phyloP scores from a whole-genome alignment of 129 eudicot genomes.

The Deinandra increscens region DNA sequence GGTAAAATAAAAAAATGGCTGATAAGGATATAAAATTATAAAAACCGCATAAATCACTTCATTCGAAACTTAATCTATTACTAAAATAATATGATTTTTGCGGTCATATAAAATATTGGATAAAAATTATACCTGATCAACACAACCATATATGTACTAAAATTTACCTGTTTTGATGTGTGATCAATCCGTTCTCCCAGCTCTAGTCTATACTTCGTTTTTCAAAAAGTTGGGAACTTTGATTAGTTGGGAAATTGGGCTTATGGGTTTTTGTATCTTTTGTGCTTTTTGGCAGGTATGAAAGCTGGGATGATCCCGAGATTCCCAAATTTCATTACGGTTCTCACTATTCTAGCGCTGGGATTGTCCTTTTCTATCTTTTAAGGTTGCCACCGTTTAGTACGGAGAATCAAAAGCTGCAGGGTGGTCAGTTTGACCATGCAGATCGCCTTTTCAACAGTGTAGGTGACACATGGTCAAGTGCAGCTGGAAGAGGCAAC shows the following conservation, averaged over 20 bases:
- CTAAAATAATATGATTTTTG: neutral
- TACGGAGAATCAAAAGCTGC: constrained; percentile 85
- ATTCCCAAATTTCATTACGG: constrained; percentile 97
- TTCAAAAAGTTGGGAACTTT: neutral
- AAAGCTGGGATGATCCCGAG: constrained; percentile 99
- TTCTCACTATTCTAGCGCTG: constrained; percentile 99
- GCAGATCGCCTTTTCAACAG: constrained; percentile 98
- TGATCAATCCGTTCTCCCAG: neutral
- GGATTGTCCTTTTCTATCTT: constrained; percentile 96
- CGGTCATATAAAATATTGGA: neutral
- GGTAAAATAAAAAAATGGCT: neutral
- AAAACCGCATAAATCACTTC: neutral
- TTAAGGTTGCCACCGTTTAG: constrained; percentile 95
- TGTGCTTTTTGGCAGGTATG: constrained; percentile 50
- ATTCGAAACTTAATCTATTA: neutral
- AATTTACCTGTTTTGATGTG: neutral
- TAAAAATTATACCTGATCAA: neutral
- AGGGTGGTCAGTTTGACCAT: constrained; percentile 99
- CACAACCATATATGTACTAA: neutral
- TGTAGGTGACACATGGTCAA: constrained; percentile 84
- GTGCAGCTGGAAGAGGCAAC: constrained; percentile 98
- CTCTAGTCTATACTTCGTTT: neutral
- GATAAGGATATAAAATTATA: neutral
- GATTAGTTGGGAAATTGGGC: neutral
- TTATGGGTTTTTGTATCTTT: neutral